phyloP scores from a whole-genome alignment of 805 yeast genomes.

The Wickerhamiella parazyma region DNA sequence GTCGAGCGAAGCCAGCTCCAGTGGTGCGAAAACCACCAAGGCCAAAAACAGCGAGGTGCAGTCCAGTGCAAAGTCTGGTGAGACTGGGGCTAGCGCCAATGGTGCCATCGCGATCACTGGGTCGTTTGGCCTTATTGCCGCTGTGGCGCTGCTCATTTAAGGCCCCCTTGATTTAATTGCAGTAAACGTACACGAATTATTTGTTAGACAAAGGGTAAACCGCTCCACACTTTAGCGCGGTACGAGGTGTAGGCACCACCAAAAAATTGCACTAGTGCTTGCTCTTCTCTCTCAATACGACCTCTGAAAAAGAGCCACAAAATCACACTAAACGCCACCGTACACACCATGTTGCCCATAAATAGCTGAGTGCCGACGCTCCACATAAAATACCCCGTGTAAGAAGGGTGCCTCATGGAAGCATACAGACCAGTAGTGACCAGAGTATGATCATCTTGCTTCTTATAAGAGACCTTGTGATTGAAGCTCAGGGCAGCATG shows the following conservation, averaged over 20 bases:
- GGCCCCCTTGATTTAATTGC: no score
- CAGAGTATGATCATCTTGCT: conserved; percentile 43
- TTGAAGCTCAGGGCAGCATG: conserved; percentile 80
- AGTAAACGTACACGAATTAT: not conserved
- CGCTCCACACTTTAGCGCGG: conserved; percentile 34
- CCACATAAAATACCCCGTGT: conserved; percentile 89
- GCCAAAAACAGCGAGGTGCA: no score
- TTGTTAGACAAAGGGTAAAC: conserved; percentile 48
- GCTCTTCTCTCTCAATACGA: conserved; percentile 62
- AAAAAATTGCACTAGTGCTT: conserved; percentile 49
- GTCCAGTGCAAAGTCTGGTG: no score
- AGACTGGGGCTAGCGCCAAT: conserved; percentile 3
- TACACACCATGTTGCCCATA: conserved; percentile 51
- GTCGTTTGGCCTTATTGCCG: conserved; percentile 1
- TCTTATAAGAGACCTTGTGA: conserved; percentile 53
- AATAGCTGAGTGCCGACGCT: conserved; percentile 72
- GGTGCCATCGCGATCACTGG: conserved; percentile 3
- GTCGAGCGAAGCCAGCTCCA: no score
- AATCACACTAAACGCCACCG: conserved; percentile 39
- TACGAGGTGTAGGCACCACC: conserved; percentile 51
- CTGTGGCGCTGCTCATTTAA: not conserved
- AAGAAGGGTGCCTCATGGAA: conserved; percentile 71
- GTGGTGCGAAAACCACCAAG: no score
- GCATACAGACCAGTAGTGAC: conserved; percentile 65
- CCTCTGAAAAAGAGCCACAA: conserved; percentile 55